These are phyloP conservation scores for Pyrenophora tritici-repentis DNA, from an alignment of 2,329 filamentous ascomycete species.

Conservation along the genomic window DNA sequence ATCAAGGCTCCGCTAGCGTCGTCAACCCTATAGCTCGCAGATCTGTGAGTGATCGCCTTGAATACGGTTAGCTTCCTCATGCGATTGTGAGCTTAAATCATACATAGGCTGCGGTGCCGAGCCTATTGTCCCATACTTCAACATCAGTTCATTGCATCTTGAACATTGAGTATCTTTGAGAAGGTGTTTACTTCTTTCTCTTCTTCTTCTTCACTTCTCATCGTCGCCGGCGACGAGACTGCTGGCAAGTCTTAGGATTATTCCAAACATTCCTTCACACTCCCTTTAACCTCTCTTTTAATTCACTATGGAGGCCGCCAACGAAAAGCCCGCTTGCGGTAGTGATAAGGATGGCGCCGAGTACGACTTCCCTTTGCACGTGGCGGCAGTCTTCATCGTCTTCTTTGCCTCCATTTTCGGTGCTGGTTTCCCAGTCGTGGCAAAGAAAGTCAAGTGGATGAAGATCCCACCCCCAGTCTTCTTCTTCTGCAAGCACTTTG, in stretches of 20 bases:
- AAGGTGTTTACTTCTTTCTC: conserved; percentile 36
- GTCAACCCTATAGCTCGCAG: conserved; percentile 32
- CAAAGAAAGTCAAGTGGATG: conserved; percentile 61
- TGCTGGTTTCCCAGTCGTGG: conserved; percentile 47
- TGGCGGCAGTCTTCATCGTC: conserved; percentile 48
- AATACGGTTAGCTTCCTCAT: conserved; percentile 32
- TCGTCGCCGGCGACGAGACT: conserved; percentile 45
- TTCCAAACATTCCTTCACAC: conserved; percentile 19
- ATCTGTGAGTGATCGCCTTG: conserved; percentile 33
- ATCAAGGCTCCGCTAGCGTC: conserved; percentile 32
- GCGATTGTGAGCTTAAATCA: conserved; percentile 31
- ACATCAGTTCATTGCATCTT: conserved; percentile 23
- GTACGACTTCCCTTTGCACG: conserved; percentile 47
- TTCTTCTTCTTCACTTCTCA: conserved; percentile 23
- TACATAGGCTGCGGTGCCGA: conserved; percentile 39
- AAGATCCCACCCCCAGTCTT: conserved; percentile 63
- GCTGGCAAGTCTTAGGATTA: conserved; percentile 33
- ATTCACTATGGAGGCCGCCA: conserved; percentile 31
- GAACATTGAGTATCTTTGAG: conserved; percentile 39
- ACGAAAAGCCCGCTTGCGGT: conserved; percentile 43
- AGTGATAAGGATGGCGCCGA: conserved; percentile 33
- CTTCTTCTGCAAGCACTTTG: conserved; percentile 65
- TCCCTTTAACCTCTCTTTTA: conserved; percentile 15
- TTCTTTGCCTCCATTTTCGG: conserved; percentile 45
- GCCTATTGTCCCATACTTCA: conserved; percentile 29